These are phyloP conservation scores for Melaleuca alternifolia DNA, from an alignment of 345 rosid genomes.

Conservation along the genomic window DNA sequence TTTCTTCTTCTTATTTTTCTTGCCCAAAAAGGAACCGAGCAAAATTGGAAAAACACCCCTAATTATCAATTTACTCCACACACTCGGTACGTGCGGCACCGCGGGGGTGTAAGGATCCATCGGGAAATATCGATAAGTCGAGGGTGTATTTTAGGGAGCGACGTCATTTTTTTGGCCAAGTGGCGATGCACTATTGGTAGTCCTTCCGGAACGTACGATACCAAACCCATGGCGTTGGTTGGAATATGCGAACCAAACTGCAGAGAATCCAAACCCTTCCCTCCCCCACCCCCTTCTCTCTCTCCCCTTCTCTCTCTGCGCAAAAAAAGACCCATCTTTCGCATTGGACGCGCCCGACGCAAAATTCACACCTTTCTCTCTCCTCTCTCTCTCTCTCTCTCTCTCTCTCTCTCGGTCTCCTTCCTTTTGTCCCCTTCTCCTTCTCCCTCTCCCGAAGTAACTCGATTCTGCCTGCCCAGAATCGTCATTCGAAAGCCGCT, in stretches of 20 bases:
- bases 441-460: background rate
- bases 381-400: background rate
- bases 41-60: background rate
- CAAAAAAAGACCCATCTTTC: background rate
- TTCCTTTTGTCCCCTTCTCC: background rate
- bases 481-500: background rate
- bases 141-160: background rate
- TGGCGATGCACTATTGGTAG: background rate
- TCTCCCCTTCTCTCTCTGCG: background rate
- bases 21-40: background rate
- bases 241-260: background rate
- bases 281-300: background rate
- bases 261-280: background rate
- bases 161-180: background rate
- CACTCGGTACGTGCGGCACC: background rate
- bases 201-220: background rate
- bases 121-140: background rate
- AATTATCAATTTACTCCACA: background rate
- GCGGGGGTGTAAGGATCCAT: background rate
- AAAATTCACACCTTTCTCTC: background rate
- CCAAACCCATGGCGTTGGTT: background rate
- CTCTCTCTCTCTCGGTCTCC: background rate
- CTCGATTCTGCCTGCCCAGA: background rate
- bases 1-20: rapidly evolving
- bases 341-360: background rate